A percentile compares a stretch with the other conserved stretches of the same genome.
phyloP scores from a whole-genome alignment of 2,329 filamentous ascomycete genomes.

The Alternaria sp. region DNA sequence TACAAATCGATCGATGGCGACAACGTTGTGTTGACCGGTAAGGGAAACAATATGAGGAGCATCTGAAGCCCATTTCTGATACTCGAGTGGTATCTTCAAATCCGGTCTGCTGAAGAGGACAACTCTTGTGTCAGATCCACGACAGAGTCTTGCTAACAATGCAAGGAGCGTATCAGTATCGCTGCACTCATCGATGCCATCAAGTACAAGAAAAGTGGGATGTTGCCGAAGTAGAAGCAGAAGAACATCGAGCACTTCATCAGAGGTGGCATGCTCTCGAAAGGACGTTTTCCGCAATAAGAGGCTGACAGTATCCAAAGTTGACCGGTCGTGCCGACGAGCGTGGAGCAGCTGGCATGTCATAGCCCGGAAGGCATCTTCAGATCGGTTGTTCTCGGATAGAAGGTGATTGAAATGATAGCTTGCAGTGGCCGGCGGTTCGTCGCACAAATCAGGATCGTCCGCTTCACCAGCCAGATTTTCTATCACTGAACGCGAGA shows the following conservation, averaged over 20 bases:
- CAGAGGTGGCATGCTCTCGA: conserved; percentile 30
- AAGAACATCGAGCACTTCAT: conserved; percentile 35
- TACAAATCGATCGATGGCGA: conserved; percentile 27
- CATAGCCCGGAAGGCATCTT: conserved; percentile 33
- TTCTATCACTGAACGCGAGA: conserved; percentile 31
- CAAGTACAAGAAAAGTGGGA: conserved; percentile 38
- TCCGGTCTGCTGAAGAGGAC: conserved; percentile 36
- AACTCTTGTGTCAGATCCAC: conserved; percentile 29
- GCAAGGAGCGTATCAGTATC: conserved; percentile 27
- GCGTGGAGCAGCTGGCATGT: conserved; percentile 32
- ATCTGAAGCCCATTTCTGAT: conserved; percentile 38
- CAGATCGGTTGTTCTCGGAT: conserved; percentile 20
- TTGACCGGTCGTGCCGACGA: conserved; percentile 29
- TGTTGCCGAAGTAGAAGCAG: conserved; percentile 37
- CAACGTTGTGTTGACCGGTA: conserved; percentile 19
- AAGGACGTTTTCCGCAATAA: conserved; percentile 33
- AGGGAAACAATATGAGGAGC: conserved; percentile 32
- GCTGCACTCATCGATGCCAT: conserved; percentile 37
- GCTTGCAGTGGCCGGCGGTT: conserved; percentile 28
- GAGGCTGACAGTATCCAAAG: conserved; percentile 36
- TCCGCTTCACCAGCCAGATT: conserved; percentile 28
- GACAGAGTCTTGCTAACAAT: conserved; percentile 29
- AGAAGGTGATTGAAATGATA: conserved; percentile 32
- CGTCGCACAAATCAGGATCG: conserved; percentile 29
- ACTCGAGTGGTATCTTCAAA: conserved; percentile 33